These are phyloP conservation scores for Penicillium psychrosexuale DNA, from an alignment of 2,329 filamentous ascomycete genomes.

Conservation along the genomic window DNA sequence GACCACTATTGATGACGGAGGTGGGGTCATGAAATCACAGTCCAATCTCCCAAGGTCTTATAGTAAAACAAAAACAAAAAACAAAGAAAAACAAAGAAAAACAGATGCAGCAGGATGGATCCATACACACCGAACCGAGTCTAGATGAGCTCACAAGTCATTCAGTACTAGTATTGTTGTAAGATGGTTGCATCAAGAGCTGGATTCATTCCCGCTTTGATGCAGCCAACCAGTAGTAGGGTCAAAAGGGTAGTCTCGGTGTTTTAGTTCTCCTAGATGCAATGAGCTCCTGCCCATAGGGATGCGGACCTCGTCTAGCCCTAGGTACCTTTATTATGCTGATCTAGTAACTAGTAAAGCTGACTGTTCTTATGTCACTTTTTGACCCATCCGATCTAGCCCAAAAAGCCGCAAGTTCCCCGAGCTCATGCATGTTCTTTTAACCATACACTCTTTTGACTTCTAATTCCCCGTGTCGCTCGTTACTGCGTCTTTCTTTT, in stretches of 20 bases:
- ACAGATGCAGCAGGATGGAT: conserved; percentile 2
- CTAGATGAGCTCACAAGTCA: conserved; percentile 11
- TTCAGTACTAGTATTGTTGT: conserved; percentile 17
- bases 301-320: conserved; percentile 12
- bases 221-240: conserved; percentile 19
- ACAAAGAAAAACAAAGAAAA: background rate
- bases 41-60: background rate
- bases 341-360: background rate
- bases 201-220: conserved; percentile 15
- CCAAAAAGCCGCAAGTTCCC: conserved; percentile 10
- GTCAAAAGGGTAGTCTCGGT: conserved; percentile 15
- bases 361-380: background rate
- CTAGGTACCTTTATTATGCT: background rate
- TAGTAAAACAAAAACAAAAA: background rate
- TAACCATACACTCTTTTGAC: conserved; percentile 9
- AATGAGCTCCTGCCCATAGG: conserved; percentile 23
- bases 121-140: background rate
- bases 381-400: conserved; percentile 23
- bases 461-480: conserved; percentile 11
- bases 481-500: conserved; percentile 10
- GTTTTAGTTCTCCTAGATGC: conserved; percentile 20
- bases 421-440: conserved; percentile 11
- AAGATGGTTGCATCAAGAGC: conserved; percentile 18
- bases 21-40: background rate
- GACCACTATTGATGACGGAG: background rate